Conservation (phyloP, 805 yeast species). For the Ogataea ganodermae region DNA sequence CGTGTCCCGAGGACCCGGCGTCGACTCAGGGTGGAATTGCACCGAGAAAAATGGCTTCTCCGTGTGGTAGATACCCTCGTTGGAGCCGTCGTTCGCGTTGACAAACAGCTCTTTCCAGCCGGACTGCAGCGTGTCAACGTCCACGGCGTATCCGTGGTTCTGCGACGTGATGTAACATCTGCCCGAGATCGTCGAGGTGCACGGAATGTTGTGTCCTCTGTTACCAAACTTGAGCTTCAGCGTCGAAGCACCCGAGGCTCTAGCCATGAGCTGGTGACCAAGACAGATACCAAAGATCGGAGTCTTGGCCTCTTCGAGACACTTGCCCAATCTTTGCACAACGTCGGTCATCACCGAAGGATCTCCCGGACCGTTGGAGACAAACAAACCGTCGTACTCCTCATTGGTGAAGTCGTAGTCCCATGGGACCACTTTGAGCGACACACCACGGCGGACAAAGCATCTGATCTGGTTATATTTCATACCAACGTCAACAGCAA, state of each 20-base stretch:
- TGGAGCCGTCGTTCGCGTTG: conserved; percentile 95
- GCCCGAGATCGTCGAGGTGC: conserved; percentile 81
- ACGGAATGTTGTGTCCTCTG: conserved; percentile 98
- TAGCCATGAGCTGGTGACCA: conserved; percentile 95
- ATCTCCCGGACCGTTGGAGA: conserved; percentile 99
- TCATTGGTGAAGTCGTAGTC: conserved; percentile 81
- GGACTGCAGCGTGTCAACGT: conserved; percentile 63
- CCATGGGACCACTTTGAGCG: conserved; percentile 94
- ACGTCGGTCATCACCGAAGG: conserved; percentile 81
- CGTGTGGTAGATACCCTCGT: conserved; percentile 95
- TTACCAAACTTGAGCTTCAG: conserved; percentile 94
- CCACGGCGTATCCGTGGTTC: conserved; percentile 98
- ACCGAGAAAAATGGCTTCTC: conserved; percentile 92
- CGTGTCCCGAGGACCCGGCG: conserved; percentile 99
- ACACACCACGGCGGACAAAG: conserved; percentile 94
- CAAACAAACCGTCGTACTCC: conserved; percentile 90
- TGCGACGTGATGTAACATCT: conserved; percentile 98
- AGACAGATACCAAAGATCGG: conserved; percentile 98
- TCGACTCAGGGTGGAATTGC: conserved; percentile 98
- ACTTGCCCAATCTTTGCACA: conserved; percentile 58
- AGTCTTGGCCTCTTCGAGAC: conserved; percentile 64
- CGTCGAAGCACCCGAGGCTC: conserved; percentile 95
- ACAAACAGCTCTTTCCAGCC: conserved; percentile 96
- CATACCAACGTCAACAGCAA: conserved; percentile 97
- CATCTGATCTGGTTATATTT: conserved; percentile 97